Conservation (phyloP, 1,284 basidiomycete genomes). For the Ustilago sp. region DNA sequence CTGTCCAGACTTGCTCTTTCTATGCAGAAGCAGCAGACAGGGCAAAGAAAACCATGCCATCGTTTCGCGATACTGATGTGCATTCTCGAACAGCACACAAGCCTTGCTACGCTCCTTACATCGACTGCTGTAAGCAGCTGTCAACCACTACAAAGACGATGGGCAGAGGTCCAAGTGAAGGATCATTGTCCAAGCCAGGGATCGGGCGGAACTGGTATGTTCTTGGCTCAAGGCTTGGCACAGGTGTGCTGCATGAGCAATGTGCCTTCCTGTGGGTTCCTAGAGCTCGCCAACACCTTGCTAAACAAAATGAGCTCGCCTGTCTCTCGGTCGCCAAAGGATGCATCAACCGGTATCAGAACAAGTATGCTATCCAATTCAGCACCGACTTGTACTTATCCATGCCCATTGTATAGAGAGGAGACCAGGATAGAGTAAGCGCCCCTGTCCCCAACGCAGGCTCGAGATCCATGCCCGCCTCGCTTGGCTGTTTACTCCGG, state of each 20-base stretch:
- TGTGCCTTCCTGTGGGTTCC: conserved; percentile 7
- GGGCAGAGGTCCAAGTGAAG: not conserved
- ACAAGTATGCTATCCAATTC: no score
- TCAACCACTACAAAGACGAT: not conserved
- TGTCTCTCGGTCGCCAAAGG: conserved; percentile 5
- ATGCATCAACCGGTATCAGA: not conserved
- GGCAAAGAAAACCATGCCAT: conserved; percentile 15
- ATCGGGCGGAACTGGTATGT: not conserved
- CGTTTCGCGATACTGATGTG: not conserved
- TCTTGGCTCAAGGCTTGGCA: conserved; percentile 8
- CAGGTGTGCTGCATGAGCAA: not conserved
- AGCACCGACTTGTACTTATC: no score
- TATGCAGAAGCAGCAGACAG: conserved; percentile 3
- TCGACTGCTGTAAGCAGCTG: not conserved
- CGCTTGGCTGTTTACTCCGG: conserved; percentile 13
- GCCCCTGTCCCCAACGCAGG: not conserved
- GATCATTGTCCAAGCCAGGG: not conserved
- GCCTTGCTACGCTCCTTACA: no score
- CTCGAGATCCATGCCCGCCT: conserved; percentile 5
- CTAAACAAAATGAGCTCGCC: conserved; percentile 1
- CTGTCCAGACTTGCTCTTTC: not conserved
- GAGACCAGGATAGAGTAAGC: no score
- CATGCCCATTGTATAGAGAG: no score
- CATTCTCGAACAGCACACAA: not conserved
- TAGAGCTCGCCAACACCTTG: not conserved